Evolutionary conservation across 768 basidiomycete species (phyloP).

Genomic region (Leccinum longicurvipes): DNA sequence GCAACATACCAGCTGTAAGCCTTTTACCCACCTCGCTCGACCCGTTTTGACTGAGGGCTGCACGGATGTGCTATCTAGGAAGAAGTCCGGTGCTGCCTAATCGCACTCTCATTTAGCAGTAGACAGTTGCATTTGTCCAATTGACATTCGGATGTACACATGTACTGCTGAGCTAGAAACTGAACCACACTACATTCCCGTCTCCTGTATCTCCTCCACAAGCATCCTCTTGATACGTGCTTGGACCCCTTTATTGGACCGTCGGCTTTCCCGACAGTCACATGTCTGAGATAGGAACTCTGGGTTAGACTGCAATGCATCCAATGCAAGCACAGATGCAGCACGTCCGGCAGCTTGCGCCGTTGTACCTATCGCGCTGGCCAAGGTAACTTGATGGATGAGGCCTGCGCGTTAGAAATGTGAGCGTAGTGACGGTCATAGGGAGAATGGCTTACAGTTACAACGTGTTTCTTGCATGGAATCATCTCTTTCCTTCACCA

Average conservation of each 20-base stretch:
- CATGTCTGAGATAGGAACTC: conserved; percentile 62
- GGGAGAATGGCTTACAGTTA: conserved; percentile 42
- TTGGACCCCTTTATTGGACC: conserved; percentile 36
- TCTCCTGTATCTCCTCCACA: conserved; percentile 21
- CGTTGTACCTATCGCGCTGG: conserved; percentile 52
- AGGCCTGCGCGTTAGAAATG: conserved; percentile 45
- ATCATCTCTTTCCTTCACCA: conserved; percentile 48
- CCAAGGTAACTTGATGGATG: conserved; percentile 62
- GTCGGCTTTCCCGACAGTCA: conserved; percentile 51
- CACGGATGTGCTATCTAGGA: conserved; percentile 32
- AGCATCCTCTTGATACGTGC: conserved; percentile 35
- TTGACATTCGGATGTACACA: conserved; percentile 5
- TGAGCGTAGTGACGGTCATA: conserved; percentile 13
- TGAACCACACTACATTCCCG: conserved; percentile 11
- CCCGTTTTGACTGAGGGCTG: background rate
- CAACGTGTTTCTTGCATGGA: conserved; percentile 39
- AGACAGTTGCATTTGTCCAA: conserved; percentile 1
- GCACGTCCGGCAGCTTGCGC: conserved; percentile 53
- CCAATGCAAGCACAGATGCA: conserved; percentile 64
- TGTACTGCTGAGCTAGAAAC: background rate
- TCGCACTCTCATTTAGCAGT: conserved; percentile 7
- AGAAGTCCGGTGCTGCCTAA: conserved; percentile 33
- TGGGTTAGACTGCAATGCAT: conserved; percentile 63
- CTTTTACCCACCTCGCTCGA: background rate
- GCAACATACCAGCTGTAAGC: conserved; percentile 63